phyloP scores from a whole-genome alignment of 768 basidiomycete genomes.

The Termitomyces sp. region DNA sequence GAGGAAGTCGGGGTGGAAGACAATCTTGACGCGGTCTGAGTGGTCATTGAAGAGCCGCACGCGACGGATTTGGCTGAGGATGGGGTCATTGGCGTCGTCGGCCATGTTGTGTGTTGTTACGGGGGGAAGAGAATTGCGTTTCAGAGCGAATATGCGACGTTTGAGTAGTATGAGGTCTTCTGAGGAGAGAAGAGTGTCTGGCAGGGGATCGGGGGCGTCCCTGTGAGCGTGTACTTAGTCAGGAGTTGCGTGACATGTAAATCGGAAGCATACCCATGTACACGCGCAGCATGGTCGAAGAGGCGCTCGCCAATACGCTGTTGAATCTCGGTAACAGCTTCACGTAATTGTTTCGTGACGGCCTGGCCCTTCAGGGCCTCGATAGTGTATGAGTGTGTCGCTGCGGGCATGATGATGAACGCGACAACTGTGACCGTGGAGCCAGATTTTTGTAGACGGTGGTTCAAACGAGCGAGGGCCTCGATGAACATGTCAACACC shows the following conservation, averaged over 20 bases:
- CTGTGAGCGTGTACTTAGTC: slow-evolving; percentile 38
- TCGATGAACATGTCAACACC: slow-evolving; percentile 99
- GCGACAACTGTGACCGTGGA: slow-evolving; percentile 87
- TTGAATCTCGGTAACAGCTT: slow-evolving; percentile 95
- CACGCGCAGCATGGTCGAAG: slow-evolving; percentile 92
- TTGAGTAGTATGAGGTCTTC: slow-evolving; percentile 95
- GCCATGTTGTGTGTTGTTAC: slow-evolving; percentile 99
- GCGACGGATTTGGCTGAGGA: slow-evolving; percentile 90
- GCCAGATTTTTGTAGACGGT: slow-evolving; percentile 46
- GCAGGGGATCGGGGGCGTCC: slow-evolving; percentile 65
- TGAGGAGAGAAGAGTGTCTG: slow-evolving; percentile 74
- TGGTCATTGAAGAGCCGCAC: slow-evolving; percentile 89
- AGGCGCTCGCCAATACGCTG: slow-evolving; percentile 86
- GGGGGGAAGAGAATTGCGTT: slow-evolving; percentile 90
- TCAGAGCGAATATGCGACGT: slow-evolving; percentile 93
- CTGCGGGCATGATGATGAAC: slow-evolving; percentile 98
- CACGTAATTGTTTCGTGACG: slow-evolving; percentile 92
- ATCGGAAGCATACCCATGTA: slow-evolving; percentile 66
- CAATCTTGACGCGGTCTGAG: slow-evolving; percentile 90
- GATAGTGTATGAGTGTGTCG: slow-evolving; percentile 94
- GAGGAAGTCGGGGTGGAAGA: slow-evolving; percentile 98
- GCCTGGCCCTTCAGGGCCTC: slow-evolving; percentile 96
- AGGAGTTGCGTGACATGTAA: not conserved
- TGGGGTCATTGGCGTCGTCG: slow-evolving; percentile 88
- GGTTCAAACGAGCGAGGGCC: slow-evolving; percentile 75